phyloP scores from a whole-genome alignment of 2,329 filamentous ascomycete genomes.

The Aspergillus novoparasiticus region DNA sequence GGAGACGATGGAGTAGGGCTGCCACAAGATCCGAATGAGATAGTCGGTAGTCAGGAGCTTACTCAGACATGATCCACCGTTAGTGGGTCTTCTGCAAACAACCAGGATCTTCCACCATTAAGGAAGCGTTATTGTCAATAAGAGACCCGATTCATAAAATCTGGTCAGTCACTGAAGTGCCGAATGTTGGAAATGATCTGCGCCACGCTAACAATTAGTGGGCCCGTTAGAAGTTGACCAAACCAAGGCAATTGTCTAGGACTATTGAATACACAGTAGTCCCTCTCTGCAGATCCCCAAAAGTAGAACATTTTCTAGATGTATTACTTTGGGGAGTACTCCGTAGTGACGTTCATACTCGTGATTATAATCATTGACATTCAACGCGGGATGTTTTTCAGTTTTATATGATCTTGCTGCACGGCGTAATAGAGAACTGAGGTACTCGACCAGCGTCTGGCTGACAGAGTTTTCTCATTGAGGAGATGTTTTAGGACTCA shows the following conservation, averaged over 20 bases:
- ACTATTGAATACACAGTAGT: background rate
- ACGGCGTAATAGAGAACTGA: background rate
- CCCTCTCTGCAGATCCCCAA: background rate
- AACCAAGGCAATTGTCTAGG: background rate
- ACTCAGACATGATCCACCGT: background rate
- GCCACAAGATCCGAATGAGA: background rate
- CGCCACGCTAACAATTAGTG: background rate
- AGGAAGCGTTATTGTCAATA: background rate
- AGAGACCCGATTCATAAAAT: too few species aligned
- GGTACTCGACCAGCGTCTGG: background rate
- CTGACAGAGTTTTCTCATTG: too few species aligned
- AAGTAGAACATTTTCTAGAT: background rate
- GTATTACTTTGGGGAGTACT: background rate
- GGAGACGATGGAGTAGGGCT: background rate
- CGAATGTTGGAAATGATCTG: slow-evolving; percentile 3
- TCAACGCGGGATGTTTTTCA: too few species aligned
- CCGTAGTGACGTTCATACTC: background rate
- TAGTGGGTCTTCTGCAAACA: background rate
- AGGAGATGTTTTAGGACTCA: too few species aligned
- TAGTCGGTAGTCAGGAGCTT: background rate
- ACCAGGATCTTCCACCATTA: background rate
- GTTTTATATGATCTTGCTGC: too few species aligned
- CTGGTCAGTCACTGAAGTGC: background rate
- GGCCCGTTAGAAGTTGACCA: background rate
- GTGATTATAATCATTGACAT: background rate